Evolutionary conservation across 768 basidiomycete genomes (phyloP).

Genomic region (Calocera cornea): DNA sequence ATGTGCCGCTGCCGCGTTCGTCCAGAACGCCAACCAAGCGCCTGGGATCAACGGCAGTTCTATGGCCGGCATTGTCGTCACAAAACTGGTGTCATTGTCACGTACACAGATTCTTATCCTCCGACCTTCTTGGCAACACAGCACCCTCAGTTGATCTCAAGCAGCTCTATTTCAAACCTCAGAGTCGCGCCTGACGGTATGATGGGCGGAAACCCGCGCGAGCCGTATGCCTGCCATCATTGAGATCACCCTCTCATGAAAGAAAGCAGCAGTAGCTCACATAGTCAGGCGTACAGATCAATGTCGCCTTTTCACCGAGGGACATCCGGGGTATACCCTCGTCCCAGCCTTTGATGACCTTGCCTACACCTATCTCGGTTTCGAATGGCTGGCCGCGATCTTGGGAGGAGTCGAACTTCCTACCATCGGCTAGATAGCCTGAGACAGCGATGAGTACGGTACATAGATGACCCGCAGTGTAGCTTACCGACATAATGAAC

Average conservation of each 20-base stretch:
- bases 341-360: not conserved
- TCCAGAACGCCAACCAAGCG: not conserved
- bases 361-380: not conserved
- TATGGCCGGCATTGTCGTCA: not conserved
- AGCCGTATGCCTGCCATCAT: not conserved
- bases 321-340: not conserved
- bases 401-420: not conserved
- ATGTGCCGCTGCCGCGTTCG: not conserved
- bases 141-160: conserved; percentile 4
- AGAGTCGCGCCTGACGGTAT: not conserved
- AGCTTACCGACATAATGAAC: not conserved
- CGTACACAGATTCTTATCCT: too few species aligned
- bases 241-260: not conserved
- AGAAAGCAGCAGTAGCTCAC: not conserved
- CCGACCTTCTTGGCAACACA: too few species aligned
- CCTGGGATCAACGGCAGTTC: not conserved
- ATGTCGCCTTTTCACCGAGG: not conserved
- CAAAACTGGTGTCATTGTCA: too few species aligned
- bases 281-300: not conserved
- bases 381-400: not conserved
- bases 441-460: not conserved
- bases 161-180: not conserved
- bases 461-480: not conserved
- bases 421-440: not conserved
- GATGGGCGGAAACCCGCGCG: not conserved